Percentiles rank a stretch among this genome's conserved stretches.
Conservation (phyloP, 345 rosid species). For the Balakata baccata region DNA sequence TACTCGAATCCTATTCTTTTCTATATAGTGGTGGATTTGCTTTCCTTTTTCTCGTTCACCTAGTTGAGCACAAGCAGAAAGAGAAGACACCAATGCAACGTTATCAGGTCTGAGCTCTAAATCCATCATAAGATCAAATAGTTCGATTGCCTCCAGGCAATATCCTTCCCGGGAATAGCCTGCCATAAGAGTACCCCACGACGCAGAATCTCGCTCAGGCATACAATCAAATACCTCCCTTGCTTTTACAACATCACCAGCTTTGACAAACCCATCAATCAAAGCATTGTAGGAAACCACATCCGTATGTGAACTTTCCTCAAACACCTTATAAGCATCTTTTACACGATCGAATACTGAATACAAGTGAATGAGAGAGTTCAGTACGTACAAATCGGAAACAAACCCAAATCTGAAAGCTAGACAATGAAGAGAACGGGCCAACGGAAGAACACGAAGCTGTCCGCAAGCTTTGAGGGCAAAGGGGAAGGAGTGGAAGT, state of each 20-base stretch:
- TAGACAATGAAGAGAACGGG: conserved; percentile 47
- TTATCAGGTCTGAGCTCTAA: conserved; percentile 45
- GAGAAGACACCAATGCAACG: conserved; percentile 60
- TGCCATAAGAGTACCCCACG: conserved; percentile 66
- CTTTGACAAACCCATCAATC: conserved; percentile 57
- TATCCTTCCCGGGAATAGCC: conserved; percentile 51
- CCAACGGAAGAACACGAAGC: conserved; percentile 24
- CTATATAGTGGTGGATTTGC: conserved; percentile 43
- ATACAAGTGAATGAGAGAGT: conserved; percentile 47
- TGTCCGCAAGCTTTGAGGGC: conserved; percentile 59
- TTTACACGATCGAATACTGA: conserved; percentile 9
- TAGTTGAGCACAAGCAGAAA: conserved; percentile 71
- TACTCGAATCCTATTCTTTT: conserved; percentile 30
- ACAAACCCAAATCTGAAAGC: conserved; percentile 47
- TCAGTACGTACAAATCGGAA: conserved; percentile 50
- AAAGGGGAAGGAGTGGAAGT: conserved; percentile 63
- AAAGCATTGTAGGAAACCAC: conserved; percentile 55
- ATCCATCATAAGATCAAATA: conserved; percentile 50
- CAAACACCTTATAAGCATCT: conserved; percentile 45
- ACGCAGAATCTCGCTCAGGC: conserved; percentile 57
- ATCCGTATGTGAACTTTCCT: conserved; percentile 51
- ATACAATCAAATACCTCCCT: conserved; percentile 49
- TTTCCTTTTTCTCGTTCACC: conserved; percentile 57
- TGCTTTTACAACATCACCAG: conserved; percentile 46
- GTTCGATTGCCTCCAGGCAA: conserved; percentile 42